A percentile compares a stretch with the other conserved stretches of the same genome.
phyloP scores from a whole-genome alignment of 164 flowering plant genomes.

The Vitis rupestris region DNA sequence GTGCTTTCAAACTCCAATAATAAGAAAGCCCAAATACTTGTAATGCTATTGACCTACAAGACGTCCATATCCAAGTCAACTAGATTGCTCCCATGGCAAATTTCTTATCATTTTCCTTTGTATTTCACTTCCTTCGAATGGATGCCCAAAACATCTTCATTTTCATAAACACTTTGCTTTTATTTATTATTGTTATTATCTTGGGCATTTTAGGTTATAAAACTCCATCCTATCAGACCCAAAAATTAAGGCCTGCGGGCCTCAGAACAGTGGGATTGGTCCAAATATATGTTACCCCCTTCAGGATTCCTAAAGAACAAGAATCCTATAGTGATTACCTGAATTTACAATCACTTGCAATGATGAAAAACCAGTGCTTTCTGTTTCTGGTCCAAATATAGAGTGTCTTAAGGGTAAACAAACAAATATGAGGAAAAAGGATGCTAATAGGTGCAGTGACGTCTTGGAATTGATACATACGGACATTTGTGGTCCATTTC shows the following conservation, averaged over 20 bases:
- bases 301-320: conserved; percentile 43
- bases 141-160: conserved; percentile 12
- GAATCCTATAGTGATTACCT: conserved; percentile 50
- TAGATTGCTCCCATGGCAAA: too few species aligned
- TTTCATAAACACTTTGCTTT: not conserved
- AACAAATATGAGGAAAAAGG: too few species aligned
- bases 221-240: conserved; percentile 21
- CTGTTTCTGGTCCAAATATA: not conserved
- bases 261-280: conserved; percentile 45
- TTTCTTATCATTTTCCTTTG: too few species aligned
- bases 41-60: too few species aligned
- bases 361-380: conserved; percentile 27
- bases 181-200: conserved; percentile 12
- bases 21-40: too few species aligned
- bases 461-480: too few species aligned
- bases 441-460: too few species aligned
- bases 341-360: conserved; percentile 36
- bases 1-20: too few species aligned
- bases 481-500: too few species aligned
- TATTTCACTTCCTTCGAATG: conserved; percentile 8
- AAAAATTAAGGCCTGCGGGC: conserved; percentile 37
- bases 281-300: conserved; percentile 46
- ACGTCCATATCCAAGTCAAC: too few species aligned
- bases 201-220: conserved; percentile 11
- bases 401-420: too few species aligned